phyloP scores from a whole-genome alignment of 2,329 filamentous ascomycete species.

The Xylaria polymorpha region DNA sequence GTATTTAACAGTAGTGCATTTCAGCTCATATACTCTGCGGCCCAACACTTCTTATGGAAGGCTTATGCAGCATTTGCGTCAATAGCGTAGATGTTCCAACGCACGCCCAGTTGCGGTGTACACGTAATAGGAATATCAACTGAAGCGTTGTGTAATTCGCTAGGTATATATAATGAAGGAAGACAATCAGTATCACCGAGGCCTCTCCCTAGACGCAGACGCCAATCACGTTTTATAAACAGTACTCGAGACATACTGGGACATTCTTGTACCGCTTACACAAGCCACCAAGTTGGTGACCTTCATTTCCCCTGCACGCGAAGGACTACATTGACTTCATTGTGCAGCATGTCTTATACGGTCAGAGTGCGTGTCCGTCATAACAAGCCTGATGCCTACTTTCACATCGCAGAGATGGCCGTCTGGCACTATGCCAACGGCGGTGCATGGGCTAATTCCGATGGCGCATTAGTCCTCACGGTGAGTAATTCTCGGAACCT shows the following conservation, averaged over 20 bases:
- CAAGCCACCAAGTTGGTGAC: constrained; percentile 4
- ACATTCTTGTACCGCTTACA: neutral
- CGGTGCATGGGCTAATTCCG: constrained; percentile 13
- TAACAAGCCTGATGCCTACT: neutral
- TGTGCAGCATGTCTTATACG: constrained; percentile 21
- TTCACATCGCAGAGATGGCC: constrained; percentile 20
- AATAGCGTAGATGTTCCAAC: constrained; percentile 5
- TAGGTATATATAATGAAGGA: neutral
- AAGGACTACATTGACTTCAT: neutral
- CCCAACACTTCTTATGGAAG: constrained; percentile 4
- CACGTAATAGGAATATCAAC: neutral
- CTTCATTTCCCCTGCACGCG: neutral
- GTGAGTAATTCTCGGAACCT: no score
- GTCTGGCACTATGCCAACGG: constrained; percentile 28
- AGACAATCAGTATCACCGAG: neutral
- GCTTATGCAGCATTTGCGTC: neutral
- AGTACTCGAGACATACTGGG: neutral
- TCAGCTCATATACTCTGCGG: constrained; percentile 3
- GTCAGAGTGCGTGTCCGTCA: constrained; percentile 14
- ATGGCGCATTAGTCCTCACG: constrained; percentile 8
- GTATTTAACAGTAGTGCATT: neutral
- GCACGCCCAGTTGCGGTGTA: no score
- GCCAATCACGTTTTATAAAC: neutral
- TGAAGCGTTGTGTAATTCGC: neutral
- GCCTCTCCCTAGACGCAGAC: neutral